Percentiles rank a stretch among this genome's conserved stretches.
phyloP scores from a whole-genome alignment of 2,329 filamentous ascomycete genomes.

The Xylariaceae sp. region DNA sequence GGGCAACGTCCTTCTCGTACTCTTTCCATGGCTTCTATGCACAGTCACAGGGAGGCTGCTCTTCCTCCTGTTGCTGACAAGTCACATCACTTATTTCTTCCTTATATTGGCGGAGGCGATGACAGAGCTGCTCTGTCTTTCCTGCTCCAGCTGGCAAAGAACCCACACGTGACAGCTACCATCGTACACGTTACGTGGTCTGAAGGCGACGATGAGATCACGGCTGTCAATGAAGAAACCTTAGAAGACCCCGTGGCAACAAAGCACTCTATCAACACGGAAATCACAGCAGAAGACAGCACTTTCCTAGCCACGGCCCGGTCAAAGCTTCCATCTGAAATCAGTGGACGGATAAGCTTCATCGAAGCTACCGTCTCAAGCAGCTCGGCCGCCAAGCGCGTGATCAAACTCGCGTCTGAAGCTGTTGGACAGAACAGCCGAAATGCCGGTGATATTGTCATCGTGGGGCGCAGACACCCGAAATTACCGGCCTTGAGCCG shows the following conservation, averaged over 20 bases:
- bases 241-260: conserved; percentile 14
- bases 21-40: conserved; percentile 55
- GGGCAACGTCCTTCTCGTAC: conserved; percentile 37
- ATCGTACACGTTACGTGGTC: conserved; percentile 56
- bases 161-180: conserved; percentile 72
- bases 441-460: conserved; percentile 68
- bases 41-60: conserved; percentile 54
- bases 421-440: conserved; percentile 57
- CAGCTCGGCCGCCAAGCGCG: conserved; percentile 39
- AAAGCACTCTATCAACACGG: conserved; percentile 26
- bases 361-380: conserved; percentile 41
- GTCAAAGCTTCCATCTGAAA: conserved; percentile 30
- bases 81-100: conserved; percentile 79
- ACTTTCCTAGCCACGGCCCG: conserved; percentile 33
- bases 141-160: conserved; percentile 78
- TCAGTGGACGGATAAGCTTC: conserved; percentile 44
- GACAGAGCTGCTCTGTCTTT: conserved; percentile 76
- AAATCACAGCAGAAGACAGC: conserved; percentile 33
- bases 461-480: conserved; percentile 56
- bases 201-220: conserved; percentile 25
- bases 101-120: conserved; percentile 81
- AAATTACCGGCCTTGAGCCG: conserved; percentile 22
- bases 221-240: conserved; percentile 15
- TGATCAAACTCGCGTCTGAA: conserved; percentile 50
- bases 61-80: conserved; percentile 59